phyloP scores from a whole-genome alignment of 768 basidiomycete species.

The Rhodotorula taiwanensis region DNA sequence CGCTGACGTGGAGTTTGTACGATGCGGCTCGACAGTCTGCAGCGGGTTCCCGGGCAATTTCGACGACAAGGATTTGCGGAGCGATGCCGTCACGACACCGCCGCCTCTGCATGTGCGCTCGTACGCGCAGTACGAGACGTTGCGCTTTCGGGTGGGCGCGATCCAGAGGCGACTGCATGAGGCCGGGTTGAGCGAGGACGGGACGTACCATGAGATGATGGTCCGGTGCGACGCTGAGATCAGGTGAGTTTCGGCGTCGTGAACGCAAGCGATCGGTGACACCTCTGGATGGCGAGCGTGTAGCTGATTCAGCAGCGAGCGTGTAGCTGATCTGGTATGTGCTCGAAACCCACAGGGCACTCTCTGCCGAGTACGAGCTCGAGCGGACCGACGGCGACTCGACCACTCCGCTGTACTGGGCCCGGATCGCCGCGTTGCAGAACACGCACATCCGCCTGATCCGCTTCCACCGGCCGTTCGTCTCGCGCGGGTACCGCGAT shows the following conservation, averaged over 20 bases:
- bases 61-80: conserved; percentile 13
- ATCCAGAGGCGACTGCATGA: conserved; percentile 24
- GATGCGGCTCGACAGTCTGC: not conserved
- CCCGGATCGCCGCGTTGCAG: conserved; percentile 12
- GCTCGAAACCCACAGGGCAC: not conserved
- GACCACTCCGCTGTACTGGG: conserved; percentile 20
- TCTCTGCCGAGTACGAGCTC: conserved; percentile 20
- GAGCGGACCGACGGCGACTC: conserved; percentile 18
- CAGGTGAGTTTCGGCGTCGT: no score
- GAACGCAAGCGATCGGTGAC: no score
- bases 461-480: conserved; percentile 26
- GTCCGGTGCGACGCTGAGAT: conserved; percentile 6
- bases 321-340: no score
- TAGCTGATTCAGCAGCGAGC: no score
- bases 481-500: conserved; percentile 24
- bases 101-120: conserved; percentile 4
- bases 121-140: conserved; percentile 9
- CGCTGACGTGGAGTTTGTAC: not conserved
- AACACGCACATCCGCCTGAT: conserved; percentile 23
- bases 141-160: conserved; percentile 18
- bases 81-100: not conserved
- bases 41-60: conserved; percentile 22
- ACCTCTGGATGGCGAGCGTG: no score
- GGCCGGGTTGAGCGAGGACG: conserved; percentile 12
- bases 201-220: conserved; percentile 15